A percentile compares a stretch with the other conserved stretches of the same genome.
These are phyloP conservation scores for Litsea cubeba DNA, from an alignment of 164 flowering plant genomes.

Conservation along the genomic window DNA sequence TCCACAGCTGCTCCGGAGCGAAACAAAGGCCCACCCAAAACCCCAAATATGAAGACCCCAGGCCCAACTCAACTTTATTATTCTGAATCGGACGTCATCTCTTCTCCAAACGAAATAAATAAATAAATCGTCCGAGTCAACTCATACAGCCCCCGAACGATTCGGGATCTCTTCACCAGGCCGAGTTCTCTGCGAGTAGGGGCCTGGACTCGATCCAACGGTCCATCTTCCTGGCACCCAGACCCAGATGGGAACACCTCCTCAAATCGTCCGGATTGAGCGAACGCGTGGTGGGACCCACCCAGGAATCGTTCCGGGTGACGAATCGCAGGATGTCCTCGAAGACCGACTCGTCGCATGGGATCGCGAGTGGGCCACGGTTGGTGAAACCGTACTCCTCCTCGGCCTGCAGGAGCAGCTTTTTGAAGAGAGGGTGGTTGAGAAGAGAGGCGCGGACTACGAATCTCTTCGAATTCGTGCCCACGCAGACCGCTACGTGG, in stretches of 20 bases:
- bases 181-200: conserved; percentile 32
- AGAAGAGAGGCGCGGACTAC: conserved; percentile 70
- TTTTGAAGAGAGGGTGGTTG: conserved; percentile 73
- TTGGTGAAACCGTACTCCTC: conserved; percentile 76
- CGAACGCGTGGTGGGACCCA: conserved; percentile 20
- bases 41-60: background rate
- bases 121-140: background rate
- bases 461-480: conserved; percentile 51
- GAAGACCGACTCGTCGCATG: conserved; percentile 77
- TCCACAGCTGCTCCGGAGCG: conserved; percentile 39
- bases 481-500: conserved; percentile 72
- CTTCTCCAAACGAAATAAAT: background rate
- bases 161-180: conserved; percentile 15
- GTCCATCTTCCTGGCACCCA: conserved; percentile 30
- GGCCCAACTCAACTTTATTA: background rate
- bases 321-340: conserved; percentile 60
- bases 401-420: conserved; percentile 58
- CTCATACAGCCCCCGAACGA: conserved; percentile 12
- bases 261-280: conserved; percentile 44
- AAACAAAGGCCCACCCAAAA: conserved; percentile 8
- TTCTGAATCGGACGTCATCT: background rate
- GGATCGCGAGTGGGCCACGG: conserved; percentile 72
- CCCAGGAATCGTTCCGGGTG: conserved; percentile 36
- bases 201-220: conserved; percentile 65
- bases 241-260: conserved; percentile 37